Evolutionary conservation across 2,329 filamentous ascomycete species (phyloP), one percentile per base, ranked within the genome.

Genomic region (Trichoderma gracile): DNA sequence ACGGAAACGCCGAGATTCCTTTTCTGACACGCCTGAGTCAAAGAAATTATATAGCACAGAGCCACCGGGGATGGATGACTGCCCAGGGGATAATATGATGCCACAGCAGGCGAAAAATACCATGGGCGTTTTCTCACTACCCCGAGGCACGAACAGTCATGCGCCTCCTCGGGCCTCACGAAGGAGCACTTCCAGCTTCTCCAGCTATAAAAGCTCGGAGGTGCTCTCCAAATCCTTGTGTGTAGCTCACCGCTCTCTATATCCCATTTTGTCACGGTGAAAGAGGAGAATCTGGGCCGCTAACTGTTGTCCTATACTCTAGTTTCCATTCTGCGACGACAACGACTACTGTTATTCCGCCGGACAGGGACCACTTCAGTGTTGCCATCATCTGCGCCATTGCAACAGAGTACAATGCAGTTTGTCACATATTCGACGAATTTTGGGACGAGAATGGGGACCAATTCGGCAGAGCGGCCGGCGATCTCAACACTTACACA

Each of bases 401-500:
- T 15, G 23, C 53, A 5, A 57, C 59, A 23, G 65, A 67, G 21
- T 65, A 67, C 21, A 40, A 67, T 30, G 64, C 66, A 6, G 25
- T 67, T 50, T 61, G 53, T 38, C 45, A 65, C 7, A 55, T 65
- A 17, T 66, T 65, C 19, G 66, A 67, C 14, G 65, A 67, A n/a
- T 64, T 60, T n/a, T 67, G 65, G 66, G 66, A 67, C 25, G 61
- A 64, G 12, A 38, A 58, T n/a, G 56, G 46, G 1, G 63, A 64
- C 42, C 55, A 40, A 25, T 67, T 63, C 19, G 61, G 56, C 7
- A 66, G 56, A 54, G 61, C 65, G 14, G 27, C 12, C 4, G 60
- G 66, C 10, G 69, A 71, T 33, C 43, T 49, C 19, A 70, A 71
- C 43, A 57, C 25, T 3, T 69, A 71, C 33, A 68, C 67, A 3